Percentiles rank a stretch among this genome's conserved stretches.
phyloP scores from a whole-genome alignment of 257 asterid species.

The Cordia subcordata region DNA sequence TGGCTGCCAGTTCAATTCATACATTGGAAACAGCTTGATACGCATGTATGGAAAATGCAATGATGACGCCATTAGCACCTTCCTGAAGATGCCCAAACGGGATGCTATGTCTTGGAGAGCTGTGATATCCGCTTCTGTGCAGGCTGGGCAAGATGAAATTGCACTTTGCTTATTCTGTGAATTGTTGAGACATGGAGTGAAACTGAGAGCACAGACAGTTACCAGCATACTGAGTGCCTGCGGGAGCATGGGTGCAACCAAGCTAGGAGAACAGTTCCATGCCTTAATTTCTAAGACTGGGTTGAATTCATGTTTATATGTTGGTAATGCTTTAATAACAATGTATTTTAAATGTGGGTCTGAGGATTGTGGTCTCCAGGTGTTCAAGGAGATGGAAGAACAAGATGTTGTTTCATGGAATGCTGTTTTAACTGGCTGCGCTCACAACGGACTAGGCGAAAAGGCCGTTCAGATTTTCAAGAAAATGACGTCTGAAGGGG shows the following conservation, averaged over 20 bases:
- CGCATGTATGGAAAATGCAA: constrained; percentile 24
- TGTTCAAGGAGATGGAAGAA: constrained; percentile 11
- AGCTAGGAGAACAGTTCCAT: constrained; percentile 24
- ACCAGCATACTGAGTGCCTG: constrained; percentile 16
- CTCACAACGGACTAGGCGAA: constrained; percentile 17
- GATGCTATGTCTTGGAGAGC: constrained; percentile 22
- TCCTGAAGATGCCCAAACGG: constrained; percentile 16
- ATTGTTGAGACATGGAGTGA: constrained; percentile 11
- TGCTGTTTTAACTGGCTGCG: constrained; percentile 22
- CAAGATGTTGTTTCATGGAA: constrained; percentile 25
- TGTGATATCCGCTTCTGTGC: constrained; percentile 20
- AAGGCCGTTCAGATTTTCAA: constrained; percentile 14
- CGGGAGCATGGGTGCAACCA: constrained; percentile 7
- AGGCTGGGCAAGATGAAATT: constrained; percentile 11
- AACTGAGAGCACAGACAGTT: constrained; percentile 15
- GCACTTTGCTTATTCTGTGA: constrained; percentile 14
- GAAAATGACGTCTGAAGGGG: constrained; percentile 14
- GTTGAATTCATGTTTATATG: constrained; percentile 8
- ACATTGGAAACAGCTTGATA: constrained; percentile 22
- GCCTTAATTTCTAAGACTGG: constrained; percentile 15
- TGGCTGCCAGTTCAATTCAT: constrained; percentile 16
- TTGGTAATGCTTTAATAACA: constrained; percentile 15
- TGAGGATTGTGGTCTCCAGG: constrained; percentile 8
- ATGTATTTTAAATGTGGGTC: constrained; percentile 22
- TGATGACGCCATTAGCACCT: constrained; percentile 12